These are phyloP conservation scores for Globisporangium uncinulatum DNA, from an alignment of 352 stramenopile genomes.

Conservation along the genomic window DNA sequence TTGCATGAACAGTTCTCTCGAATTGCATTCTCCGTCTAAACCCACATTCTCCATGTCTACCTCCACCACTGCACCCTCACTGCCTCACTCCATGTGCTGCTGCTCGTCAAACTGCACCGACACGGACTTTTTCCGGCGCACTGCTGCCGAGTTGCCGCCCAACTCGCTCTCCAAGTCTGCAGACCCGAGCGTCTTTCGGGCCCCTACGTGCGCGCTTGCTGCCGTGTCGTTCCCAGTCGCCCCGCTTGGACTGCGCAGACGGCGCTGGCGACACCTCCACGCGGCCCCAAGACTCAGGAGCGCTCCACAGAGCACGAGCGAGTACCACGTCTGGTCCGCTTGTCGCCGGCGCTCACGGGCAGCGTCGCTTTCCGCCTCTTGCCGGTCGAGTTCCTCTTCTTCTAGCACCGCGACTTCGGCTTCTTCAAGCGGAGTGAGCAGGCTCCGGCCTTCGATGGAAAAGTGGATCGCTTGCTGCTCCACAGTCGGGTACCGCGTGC, in stretches of 20 bases:
- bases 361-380: conserved; percentile 24
- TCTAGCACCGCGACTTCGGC: conserved; percentile 49
- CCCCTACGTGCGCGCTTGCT: background rate
- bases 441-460: conserved; percentile 65
- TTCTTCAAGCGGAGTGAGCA: conserved; percentile 53
- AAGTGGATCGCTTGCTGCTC: conserved; percentile 75
- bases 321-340: conserved; percentile 13
- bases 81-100: background rate
- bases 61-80: background rate
- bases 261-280: conserved; percentile 15
- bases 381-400: conserved; percentile 26
- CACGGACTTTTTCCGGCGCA: conserved; percentile 15
- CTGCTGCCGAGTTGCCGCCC: background rate
- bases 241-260: conserved; percentile 4
- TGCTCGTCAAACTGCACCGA: conserved; percentile 14
- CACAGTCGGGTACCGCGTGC: conserved; percentile 43
- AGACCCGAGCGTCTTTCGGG: conserved; percentile 1
- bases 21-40: background rate
- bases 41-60: background rate
- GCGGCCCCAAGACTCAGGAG: conserved; percentile 7
- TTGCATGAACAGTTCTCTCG: too few relatives aligned
- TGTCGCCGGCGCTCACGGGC: conserved; percentile 1
- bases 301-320: conserved; percentile 7
- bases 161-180: conserved; percentile 4
- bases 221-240: background rate